Conservation (phyloP, 2,329 filamentous ascomycete species). For the Talaromyces sp. region DNA sequence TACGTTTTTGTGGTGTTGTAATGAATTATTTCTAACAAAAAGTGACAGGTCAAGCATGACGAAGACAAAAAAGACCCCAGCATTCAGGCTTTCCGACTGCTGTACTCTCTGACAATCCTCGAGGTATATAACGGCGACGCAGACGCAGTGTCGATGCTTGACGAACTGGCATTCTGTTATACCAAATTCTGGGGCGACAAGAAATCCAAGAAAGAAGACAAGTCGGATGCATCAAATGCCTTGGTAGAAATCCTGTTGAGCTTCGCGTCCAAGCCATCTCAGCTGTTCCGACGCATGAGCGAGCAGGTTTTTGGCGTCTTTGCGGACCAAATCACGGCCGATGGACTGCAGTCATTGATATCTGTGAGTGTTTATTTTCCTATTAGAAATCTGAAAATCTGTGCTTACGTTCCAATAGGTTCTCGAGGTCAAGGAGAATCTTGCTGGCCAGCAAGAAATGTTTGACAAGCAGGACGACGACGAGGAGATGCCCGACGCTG, state of each 20-base stretch:
- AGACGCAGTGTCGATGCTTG: conserved; percentile 75
- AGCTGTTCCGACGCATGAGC: conserved; percentile 77
- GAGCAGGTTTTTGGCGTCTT: conserved; percentile 85
- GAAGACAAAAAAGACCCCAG: conserved; percentile 47
- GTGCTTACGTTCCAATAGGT: conserved; percentile 51
- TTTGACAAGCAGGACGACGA: conserved; percentile 66
- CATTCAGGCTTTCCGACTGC: conserved; percentile 72
- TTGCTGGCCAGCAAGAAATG: conserved; percentile 77
- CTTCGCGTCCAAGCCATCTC: conserved; percentile 79
- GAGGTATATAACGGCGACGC: conserved; percentile 87
- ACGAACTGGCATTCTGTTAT: conserved; percentile 74
- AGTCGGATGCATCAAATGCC: conserved; percentile 55
- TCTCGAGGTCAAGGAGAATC: conserved; percentile 71
- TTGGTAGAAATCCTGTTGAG: conserved; percentile 86
- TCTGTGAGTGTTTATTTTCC: conserved; percentile 26
- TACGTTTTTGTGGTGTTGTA: conserved; percentile 9
- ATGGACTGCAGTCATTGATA: conserved; percentile 63
- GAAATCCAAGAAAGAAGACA: conserved; percentile 48
- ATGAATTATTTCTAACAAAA: conserved; percentile 12
- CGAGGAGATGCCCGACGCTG: conserved; percentile 48
- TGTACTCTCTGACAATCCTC: conserved; percentile 78
- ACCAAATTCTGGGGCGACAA: conserved; percentile 55
- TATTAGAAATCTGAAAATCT: background rate
- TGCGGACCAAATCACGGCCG: conserved; percentile 65
- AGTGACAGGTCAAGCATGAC: conserved; percentile 49